Evolutionary conservation across 306 rosid genomes (phyloP).

Genomic region (Betula pendula): DNA sequence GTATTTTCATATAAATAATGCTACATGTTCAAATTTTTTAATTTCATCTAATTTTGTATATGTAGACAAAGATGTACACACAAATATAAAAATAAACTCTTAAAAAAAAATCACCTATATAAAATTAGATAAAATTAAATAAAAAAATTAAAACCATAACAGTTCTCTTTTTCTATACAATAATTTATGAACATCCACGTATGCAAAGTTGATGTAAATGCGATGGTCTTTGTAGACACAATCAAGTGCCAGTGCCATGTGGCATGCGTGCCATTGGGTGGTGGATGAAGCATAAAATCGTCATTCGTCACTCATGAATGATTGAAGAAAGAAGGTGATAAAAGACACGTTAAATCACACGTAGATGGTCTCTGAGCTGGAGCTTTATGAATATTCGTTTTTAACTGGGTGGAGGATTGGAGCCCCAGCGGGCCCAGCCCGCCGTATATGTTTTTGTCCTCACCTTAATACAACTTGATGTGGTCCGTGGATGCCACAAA

Average conservation of each 20-base stretch:
- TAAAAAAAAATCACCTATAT: no score
- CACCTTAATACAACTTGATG: background rate
- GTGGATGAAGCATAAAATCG: background rate
- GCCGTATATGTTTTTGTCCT: background rate
- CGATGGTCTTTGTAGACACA: background rate
- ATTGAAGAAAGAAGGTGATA: background rate
- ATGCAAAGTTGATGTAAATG: no score
- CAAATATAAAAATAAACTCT: no score
- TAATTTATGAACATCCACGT: no score
- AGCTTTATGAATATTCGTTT: background rate
- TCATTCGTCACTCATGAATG: background rate
- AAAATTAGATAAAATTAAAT: no score
- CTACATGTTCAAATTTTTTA: no score
- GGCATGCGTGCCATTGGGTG: constrained; percentile 4
- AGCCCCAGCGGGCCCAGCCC: no score
- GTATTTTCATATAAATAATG: no score
- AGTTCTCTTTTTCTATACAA: no score
- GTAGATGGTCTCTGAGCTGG: background rate
- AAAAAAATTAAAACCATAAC: no score
- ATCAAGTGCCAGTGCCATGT: background rate
- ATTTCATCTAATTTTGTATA: no score
- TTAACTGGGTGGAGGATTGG: background rate
- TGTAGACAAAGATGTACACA: no score
- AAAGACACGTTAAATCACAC: background rate
- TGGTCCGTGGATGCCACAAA: background rate